Evolutionary conservation across 2,329 filamentous ascomycete species (phyloP), one percentile per base, ranked within the genome.

Genomic region (Aureobasidium sp.): DNA sequence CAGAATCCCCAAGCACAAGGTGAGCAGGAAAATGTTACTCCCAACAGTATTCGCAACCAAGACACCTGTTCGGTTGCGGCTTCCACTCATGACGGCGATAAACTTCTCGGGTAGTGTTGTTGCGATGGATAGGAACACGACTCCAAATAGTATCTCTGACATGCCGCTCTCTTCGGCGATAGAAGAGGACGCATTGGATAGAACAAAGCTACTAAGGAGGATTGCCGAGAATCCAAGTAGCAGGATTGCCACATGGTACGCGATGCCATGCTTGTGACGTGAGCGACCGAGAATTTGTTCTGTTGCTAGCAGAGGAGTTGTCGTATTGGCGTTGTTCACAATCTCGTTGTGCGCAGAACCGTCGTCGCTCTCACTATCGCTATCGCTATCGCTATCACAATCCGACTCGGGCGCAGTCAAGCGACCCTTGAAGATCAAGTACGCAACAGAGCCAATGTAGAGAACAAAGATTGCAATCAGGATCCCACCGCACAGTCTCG

Each of bases 31-130:
- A 40, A 87, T 84, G 66, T 87, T 87, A 68, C 84, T 86, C 6
- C 84, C 85, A 0, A 80, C 84, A 4, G 84, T 85, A 51, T 83
- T 86, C 0, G 85, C 85, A 8, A 84, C 81, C 11, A 88, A 71
- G 54, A 88, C 85, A 1, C 84, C 84, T 2, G 74, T 71, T 23
- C 86, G 81, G 6, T 82, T 84, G 18, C 81, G 78, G 15, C 70
- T 75, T 20, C 83, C 81, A 66, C 83, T 84, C 29, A 87, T 67
- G 5, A 86, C 75, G 1, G 85, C 81, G 54, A 87, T 70, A 45
- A 87, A 78, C 69, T 87, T 87, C 69, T 87, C 85, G 0, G 85
- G 85, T 1, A 88, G 73, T 0, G 85, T 87, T 0, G 85, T 88
- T 7, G 83, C 85, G 67, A 88, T 77, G 0, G 84, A 79, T 43